Conservation (phyloP, 2,329 filamentous ascomycete genomes). For the Colletotrichum sp. region DNA sequence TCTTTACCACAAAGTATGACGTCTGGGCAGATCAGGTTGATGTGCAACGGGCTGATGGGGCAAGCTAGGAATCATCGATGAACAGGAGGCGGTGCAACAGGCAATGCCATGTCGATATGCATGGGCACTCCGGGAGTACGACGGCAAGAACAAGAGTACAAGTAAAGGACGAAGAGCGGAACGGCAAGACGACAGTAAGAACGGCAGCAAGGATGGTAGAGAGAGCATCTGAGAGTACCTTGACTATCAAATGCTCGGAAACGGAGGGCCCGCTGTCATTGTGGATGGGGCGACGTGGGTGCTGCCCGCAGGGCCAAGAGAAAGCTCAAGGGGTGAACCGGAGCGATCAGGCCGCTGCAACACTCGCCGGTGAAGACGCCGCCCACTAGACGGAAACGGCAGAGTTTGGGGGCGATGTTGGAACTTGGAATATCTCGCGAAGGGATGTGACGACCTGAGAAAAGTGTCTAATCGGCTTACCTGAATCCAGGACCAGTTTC, state of each 20-base stretch:
- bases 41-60: conserved; percentile 8
- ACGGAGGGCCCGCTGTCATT: conserved; percentile 2
- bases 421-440: background rate
- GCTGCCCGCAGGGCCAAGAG: background rate
- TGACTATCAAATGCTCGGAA: background rate
- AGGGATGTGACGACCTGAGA: background rate
- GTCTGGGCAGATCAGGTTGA: background rate
- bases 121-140: background rate
- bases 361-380: background rate
- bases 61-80: background rate
- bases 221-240: background rate
- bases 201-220: background rate
- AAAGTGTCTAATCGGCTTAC: conserved; percentile 6
- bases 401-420: background rate
- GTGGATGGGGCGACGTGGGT: conserved; percentile 1
- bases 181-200: background rate
- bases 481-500: background rate
- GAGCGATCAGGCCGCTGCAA: background rate
- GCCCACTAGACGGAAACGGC: background rate
- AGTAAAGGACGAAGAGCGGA: background rate
- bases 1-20: background rate
- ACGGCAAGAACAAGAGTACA: background rate
- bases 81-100: background rate
- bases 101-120: background rate
- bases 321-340: background rate